A percentile compares a stretch with the other conserved stretches of the same genome.
phyloP scores from a whole-genome alignment of 441 rosid species.

The Hura crepitans region DNA sequence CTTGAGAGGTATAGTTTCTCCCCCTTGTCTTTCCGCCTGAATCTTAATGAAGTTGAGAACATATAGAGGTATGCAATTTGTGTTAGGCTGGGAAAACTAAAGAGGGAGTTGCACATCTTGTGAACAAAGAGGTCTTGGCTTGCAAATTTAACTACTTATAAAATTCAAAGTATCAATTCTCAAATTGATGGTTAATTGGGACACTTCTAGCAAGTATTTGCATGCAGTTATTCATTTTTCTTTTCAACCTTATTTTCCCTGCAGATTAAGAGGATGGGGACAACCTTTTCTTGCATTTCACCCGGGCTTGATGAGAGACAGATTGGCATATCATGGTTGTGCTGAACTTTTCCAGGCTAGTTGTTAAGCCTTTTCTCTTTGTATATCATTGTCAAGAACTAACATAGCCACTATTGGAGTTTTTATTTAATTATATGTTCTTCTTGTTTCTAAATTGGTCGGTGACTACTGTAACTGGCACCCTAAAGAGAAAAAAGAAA shows the following conservation, averaged over 20 bases:
- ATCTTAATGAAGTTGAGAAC: slow-evolving; percentile 10
- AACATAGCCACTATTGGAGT: background rate
- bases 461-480: background rate
- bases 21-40: slow-evolving; percentile 16
- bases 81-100: background rate
- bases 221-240: slow-evolving; percentile 23
- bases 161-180: background rate
- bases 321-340: slow-evolving; percentile 94
- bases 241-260: slow-evolving; percentile 15
- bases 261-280: slow-evolving; percentile 74
- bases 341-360: slow-evolving; percentile 96
- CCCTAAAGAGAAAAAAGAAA: background rate
- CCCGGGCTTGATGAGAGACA: slow-evolving; percentile 81
- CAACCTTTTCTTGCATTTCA: slow-evolving; percentile 87
- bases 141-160: background rate
- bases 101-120: background rate
- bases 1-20: slow-evolving; percentile 60
- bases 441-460: background rate
- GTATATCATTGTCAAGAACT: slow-evolving; percentile 8
- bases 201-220: slow-evolving; percentile 17
- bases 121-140: background rate
- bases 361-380: slow-evolving; percentile 21
- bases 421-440: background rate
- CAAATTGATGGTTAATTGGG: background rate
- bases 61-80: slow-evolving; percentile 9